phyloP scores from a whole-genome alignment of 331 rosid species.

The Dryas integrifolia region DNA sequence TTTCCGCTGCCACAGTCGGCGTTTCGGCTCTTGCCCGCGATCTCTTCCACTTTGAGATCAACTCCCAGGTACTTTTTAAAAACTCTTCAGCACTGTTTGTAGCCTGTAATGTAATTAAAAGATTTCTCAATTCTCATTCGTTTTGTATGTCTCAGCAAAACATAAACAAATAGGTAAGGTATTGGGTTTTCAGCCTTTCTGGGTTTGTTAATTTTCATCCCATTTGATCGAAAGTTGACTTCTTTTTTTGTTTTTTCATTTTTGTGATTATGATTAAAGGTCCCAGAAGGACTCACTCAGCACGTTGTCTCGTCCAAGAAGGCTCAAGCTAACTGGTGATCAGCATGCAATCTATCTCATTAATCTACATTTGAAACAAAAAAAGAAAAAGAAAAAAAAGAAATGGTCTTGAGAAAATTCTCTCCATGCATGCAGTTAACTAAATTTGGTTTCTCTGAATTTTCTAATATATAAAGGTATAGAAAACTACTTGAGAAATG shows the following conservation, averaged over 20 bases:
- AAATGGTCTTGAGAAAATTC: background rate
- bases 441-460: background rate
- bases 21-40: slow-evolving; percentile 79
- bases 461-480: slow-evolving; percentile 49
- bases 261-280: slow-evolving; percentile 38
- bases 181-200: background rate
- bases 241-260: background rate
- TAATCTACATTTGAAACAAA: background rate
- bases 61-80: slow-evolving; percentile 56
- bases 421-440: background rate
- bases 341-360: background rate
- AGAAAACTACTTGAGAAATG: slow-evolving; percentile 76
- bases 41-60: slow-evolving; percentile 70
- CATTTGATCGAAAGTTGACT: background rate
- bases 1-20: slow-evolving; percentile 54
- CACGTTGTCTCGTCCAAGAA: slow-evolving; percentile 84
- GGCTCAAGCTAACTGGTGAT: slow-evolving; percentile 89
- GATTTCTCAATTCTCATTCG: background rate
- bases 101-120: background rate
- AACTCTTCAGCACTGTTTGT: background rate
- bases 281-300: slow-evolving; percentile 68
- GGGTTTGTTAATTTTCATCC: slow-evolving; percentile 1
- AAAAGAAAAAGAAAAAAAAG: too few species aligned
- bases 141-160: background rate
- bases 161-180: background rate